These are phyloP conservation scores for Intubia oerlemansii DNA, from an alignment of 2,329 filamentous ascomycete genomes.

Conservation along the genomic window DNA sequence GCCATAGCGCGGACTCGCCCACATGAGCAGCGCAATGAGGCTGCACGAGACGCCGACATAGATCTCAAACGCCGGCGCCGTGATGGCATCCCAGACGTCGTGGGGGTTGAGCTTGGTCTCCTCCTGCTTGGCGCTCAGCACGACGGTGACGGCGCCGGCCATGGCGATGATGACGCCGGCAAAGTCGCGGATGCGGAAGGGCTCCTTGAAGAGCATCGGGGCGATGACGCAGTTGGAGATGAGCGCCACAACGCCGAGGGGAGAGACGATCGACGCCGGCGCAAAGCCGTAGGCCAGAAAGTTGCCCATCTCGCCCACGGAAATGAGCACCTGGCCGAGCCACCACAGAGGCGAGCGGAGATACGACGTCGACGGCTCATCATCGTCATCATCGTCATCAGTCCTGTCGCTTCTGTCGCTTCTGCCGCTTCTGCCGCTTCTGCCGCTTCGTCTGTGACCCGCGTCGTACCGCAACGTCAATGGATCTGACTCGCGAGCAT, in stretches of 20 bases:
- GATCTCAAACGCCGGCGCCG: conserved; percentile 70
- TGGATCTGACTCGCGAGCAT: too few relatives aligned
- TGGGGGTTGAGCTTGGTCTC: conserved; percentile 82
- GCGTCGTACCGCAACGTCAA: too few relatives aligned
- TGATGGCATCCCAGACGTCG: conserved; percentile 79
- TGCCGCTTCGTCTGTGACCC: too few relatives aligned
- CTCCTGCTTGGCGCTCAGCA: conserved; percentile 71
- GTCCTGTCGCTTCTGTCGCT: too few relatives aligned
- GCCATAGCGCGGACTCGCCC: conserved; percentile 68
- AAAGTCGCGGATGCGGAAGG: conserved; percentile 65
- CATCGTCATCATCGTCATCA: conserved; percentile 12
- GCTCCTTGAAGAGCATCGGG: conserved; percentile 80
- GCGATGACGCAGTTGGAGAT: conserved; percentile 96
- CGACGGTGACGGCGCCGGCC: conserved; percentile 73
- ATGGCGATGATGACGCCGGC: conserved; percentile 78
- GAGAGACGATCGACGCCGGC: conserved; percentile 90
- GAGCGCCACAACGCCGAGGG: conserved; percentile 85
- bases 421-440: too few relatives aligned
- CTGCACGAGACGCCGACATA: conserved; percentile 60
- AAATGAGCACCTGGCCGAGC: conserved; percentile 83
- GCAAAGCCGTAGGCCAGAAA: conserved; percentile 96
- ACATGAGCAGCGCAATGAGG: conserved; percentile 60
- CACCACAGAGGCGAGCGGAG: conserved; percentile 91
- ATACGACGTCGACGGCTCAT: conserved; percentile 36
- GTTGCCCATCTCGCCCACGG: conserved; percentile 80